Base-by-base conservation (phyloP, 2,329 filamentous ascomycete species). In the Tolypocladium pustulatum region DNA sequence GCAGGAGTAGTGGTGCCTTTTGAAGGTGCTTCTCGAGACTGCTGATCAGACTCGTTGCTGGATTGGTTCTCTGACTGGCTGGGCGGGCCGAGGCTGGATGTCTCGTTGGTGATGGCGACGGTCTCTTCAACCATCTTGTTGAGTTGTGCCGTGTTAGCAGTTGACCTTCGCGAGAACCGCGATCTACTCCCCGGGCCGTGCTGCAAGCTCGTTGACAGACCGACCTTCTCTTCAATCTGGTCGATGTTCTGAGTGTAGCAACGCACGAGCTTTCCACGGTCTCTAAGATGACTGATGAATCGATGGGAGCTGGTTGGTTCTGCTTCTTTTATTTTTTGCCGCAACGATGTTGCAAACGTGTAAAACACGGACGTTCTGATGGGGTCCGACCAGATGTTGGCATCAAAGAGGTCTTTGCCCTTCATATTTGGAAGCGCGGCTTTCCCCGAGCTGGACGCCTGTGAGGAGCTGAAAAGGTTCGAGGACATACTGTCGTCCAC, bases 231-330 rank as follows among this genome's bases (percentile, higher is more conserved):
- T 67, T 90, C 87, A 8, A 90, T 82, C 61, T 85, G 83, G 64
- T 90, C 87, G 63, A 90, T 90, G 62, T 90, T 90, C 64, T 90
- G 87, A 0, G 87, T 90, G 65, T 90, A 90, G 65, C 86, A 88
- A 43, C 87, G 77, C 37, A 89, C 84, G 6, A 90, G 76, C 62
- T 87, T 86, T 4, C 86, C 84, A 4, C 82, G 79, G 66, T 89
- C 85, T 52, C 85, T 79, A 6, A 90, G 75, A 38, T 84, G 81
- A 51, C 82, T 80, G 63, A 90, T 86, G 67, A 90, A 89, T 58
- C 81, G 81, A 71, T 90, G 87, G 1, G 84, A 87, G 22, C 76
- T 75, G 1, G 86, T 89, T 0, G 86, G 86, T 57, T 80, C 72
- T 12, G 87, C 84, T n/a, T 81, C 78, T 43, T 76, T 78, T 20